Conservation (phyloP, 352 stramenopile genomes). For the Phytophthora lateralis region DNA sequence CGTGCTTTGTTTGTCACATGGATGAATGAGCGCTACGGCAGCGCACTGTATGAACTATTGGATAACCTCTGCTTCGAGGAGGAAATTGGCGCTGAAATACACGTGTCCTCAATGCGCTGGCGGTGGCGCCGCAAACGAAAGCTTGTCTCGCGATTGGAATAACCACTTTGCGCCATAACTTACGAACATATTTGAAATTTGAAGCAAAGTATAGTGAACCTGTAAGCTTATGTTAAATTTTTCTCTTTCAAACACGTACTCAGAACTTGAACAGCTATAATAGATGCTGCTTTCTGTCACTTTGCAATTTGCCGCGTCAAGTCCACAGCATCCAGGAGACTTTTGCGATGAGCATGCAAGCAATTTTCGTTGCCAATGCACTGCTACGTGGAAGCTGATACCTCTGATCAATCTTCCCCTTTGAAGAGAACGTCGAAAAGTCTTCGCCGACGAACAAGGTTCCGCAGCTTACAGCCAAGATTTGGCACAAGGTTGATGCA, state of each 20-base stretch:
- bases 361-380: not conserved
- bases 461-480: no score
- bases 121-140: slow-evolving; percentile 89
- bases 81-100: slow-evolving; percentile 76
- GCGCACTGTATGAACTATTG: slow-evolving; percentile 82
- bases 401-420: no score
- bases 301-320: not conserved
- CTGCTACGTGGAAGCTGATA: no score
- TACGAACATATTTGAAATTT: not conserved
- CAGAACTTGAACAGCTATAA: no score
- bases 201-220: slow-evolving; percentile 4
- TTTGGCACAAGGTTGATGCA: no score
- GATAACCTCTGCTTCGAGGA: slow-evolving; percentile 89
- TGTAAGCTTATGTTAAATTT: no score
- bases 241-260: no score
- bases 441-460: no score
- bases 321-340: not conserved
- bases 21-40: slow-evolving; percentile 87
- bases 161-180: slow-evolving; percentile 7
- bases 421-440: no score
- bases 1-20: slow-evolving; percentile 73
- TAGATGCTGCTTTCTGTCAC: not conserved
- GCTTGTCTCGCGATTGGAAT: slow-evolving; percentile 81
- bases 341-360: not conserved
- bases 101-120: slow-evolving; percentile 87